Conservation (phyloP, 441 rosid species). For the Populus hybrid region DNA sequence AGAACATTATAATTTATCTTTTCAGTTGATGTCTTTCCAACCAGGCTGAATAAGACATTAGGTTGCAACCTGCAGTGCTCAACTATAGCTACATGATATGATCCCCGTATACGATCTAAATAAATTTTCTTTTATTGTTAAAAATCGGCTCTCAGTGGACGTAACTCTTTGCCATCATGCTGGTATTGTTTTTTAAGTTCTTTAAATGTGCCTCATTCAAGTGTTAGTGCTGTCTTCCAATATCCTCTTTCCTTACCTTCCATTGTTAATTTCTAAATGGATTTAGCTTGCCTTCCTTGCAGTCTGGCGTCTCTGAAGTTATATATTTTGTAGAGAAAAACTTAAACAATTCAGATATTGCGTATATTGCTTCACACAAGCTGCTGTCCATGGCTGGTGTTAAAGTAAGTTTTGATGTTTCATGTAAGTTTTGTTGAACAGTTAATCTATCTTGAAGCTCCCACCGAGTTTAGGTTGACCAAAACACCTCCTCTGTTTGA, state of each 20-base stretch:
- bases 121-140: background rate
- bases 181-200: background rate
- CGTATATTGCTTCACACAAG: slow-evolving; percentile 75
- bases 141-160: background rate
- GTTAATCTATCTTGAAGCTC: background rate
- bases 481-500: background rate
- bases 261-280: background rate
- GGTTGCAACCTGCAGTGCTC: background rate
- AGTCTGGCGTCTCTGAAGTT: slow-evolving; percentile 90
- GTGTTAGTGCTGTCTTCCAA: background rate
- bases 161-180: background rate
- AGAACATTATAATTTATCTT: background rate
- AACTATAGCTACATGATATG: background rate
- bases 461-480: background rate
- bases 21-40: background rate
- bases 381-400: slow-evolving; percentile 84
- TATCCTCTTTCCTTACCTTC: slow-evolving; percentile 1
- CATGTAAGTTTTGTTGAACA: background rate
- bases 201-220: background rate
- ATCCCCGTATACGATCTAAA: background rate
- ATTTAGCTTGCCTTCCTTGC: slow-evolving; percentile 24
- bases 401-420: slow-evolving; percentile 46
- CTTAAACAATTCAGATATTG: slow-evolving; percentile 41
- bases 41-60: background rate
- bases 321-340: slow-evolving; percentile 85